phyloP scores from a whole-genome alignment of 2,329 filamentous ascomycete genomes.

The Aspergillus sojae region DNA sequence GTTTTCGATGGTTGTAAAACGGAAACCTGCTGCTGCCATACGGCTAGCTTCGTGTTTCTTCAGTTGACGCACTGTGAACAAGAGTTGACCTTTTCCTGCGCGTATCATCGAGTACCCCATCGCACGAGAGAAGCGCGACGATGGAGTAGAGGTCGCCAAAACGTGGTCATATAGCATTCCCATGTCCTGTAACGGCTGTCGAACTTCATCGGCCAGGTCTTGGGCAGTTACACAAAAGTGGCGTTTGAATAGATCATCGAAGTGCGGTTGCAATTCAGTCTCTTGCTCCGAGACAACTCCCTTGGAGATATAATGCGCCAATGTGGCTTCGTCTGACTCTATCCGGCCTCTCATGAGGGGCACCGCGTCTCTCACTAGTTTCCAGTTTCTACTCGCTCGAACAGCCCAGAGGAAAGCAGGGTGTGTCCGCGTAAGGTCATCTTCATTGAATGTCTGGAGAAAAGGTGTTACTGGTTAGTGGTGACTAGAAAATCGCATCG shows the following conservation, averaged over 20 bases:
- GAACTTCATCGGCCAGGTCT: constrained; percentile 69
- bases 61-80: constrained; percentile 74
- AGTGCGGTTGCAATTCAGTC: constrained; percentile 66
- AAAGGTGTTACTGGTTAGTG: constrained; percentile 13
- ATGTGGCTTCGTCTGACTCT: constrained; percentile 50
- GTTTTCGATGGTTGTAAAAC: constrained; percentile 72
- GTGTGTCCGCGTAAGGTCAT: constrained; percentile 75
- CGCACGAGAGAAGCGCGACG: constrained; percentile 31
- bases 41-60: constrained; percentile 61
- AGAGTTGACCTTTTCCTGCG: constrained; percentile 71
- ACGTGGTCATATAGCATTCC: constrained; percentile 78
- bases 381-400: constrained; percentile 78
- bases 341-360: constrained; percentile 74
- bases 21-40: constrained; percentile 72
- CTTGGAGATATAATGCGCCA: constrained; percentile 53
- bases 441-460: constrained; percentile 61
- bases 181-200: constrained; percentile 62
- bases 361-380: constrained; percentile 66
- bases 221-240: constrained; percentile 79
- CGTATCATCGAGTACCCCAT: constrained; percentile 31
- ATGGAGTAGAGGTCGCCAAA: constrained; percentile 61
- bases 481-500: background rate
- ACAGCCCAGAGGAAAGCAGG: constrained; percentile 88
- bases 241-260: constrained; percentile 77
- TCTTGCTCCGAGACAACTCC: constrained; percentile 33